These are phyloP conservation scores for Xylariales sp. DNA, from an alignment of 2,329 filamentous ascomycete genomes.

Conservation along the genomic window DNA sequence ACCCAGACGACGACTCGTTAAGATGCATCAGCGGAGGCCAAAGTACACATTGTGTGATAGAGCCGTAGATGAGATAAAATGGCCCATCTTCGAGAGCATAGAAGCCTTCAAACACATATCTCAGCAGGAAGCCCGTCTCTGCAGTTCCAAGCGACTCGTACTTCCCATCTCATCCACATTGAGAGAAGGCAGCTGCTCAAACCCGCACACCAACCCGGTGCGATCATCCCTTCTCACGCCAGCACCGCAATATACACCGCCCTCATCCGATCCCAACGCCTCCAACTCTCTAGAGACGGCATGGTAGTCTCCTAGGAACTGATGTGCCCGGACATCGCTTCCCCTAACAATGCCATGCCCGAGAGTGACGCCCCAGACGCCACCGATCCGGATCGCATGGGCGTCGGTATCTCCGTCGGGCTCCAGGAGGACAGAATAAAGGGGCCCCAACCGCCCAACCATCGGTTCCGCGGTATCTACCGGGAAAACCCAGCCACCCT, in stretches of 20 bases:
- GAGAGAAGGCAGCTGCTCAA: not conserved
- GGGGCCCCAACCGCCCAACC: conserved; percentile 59
- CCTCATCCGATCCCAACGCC: conserved; percentile 55
- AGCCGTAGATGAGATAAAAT: too few species aligned
- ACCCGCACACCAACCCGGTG: conserved; percentile 29
- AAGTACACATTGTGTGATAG: not conserved
- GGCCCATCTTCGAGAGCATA: not conserved
- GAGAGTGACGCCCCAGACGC: conserved; percentile 66
- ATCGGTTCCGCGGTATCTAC: conserved; percentile 49
- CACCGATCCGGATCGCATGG: conserved; percentile 63
- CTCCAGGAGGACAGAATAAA: conserved; percentile 70
- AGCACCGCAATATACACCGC: conserved; percentile 13
- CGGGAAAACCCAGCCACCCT: conserved; percentile 61
- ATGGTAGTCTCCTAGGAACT: conserved; percentile 62
- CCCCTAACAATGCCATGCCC: conserved; percentile 64
- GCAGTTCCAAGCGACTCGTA: not conserved
- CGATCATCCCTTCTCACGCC: conserved; percentile 21
- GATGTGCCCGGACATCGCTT: conserved; percentile 61
- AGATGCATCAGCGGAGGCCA: not conserved
- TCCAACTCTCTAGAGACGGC: conserved; percentile 49
- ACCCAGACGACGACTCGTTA: not conserved
- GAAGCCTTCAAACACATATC: not conserved
- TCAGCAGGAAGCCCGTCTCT: not conserved
- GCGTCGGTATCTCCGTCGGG: conserved; percentile 52
- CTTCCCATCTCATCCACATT: not conserved